A percentile compares a stretch with the other conserved stretches of the same genome.
Evolutionary conservation across 106 monocot species (phyloP).

Genomic region (Allium sativum): DNA sequence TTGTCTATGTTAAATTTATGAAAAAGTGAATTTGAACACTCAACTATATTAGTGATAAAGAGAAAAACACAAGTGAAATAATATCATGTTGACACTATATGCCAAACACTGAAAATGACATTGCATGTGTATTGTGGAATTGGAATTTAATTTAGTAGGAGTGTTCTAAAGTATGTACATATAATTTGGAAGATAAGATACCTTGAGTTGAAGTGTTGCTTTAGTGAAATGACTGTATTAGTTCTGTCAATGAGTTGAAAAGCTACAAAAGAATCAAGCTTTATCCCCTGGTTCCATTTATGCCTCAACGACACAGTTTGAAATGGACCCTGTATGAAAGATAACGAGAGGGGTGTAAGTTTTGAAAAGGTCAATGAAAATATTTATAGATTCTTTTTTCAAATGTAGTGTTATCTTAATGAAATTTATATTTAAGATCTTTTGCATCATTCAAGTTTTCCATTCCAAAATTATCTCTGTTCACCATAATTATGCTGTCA

Average conservation of each 20-base stretch:
- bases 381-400: neutral
- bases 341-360: too few species aligned
- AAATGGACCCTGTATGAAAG: neutral
- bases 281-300: conserved; percentile 4
- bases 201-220: conserved; percentile 1
- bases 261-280: conserved; percentile 6
- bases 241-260: conserved; percentile 5
- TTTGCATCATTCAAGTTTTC: neutral
- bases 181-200: neutral
- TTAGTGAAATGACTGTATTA: neutral
- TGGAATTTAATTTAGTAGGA: neutral
- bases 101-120: neutral
- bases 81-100: neutral
- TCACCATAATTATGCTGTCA: neutral
- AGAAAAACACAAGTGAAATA: neutral
- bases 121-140: neutral
- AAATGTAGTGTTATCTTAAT: neutral
- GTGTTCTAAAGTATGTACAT: neutral
- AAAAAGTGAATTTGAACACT: neutral
- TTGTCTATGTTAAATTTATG: too few species aligned
- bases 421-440: neutral
- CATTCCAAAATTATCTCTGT: neutral
- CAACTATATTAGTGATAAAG: neutral
- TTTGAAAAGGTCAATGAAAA: too few species aligned
- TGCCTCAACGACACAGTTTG: neutral